These are phyloP conservation scores for Pseudomonodictys pantanalensis DNA, from an alignment of 495 filamentous ascomycete genomes.

Conservation along the genomic window DNA sequence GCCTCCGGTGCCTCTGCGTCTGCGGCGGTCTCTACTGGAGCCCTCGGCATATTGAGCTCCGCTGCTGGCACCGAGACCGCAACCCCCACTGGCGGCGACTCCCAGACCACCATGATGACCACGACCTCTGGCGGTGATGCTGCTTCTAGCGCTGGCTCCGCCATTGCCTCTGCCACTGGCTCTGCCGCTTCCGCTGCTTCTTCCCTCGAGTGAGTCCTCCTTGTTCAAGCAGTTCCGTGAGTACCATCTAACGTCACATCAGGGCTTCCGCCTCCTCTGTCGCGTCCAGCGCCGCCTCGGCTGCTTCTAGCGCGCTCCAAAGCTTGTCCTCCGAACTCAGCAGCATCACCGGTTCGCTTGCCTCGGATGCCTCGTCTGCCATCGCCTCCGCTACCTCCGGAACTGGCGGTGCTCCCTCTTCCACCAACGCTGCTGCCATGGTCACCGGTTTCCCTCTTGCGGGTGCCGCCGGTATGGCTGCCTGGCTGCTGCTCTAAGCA, in stretches of 20 bases:
- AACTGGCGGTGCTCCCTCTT: constrained; percentile 1
- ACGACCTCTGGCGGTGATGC: constrained; percentile 21
- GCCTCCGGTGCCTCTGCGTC: constrained; percentile 22
- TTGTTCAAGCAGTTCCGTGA: background rate
- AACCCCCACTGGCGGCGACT: constrained; percentile 23
- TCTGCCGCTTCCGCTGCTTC: constrained; percentile 32
- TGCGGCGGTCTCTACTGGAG: constrained; percentile 16
- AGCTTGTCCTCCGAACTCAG: background rate
- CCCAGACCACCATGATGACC: constrained; percentile 34
- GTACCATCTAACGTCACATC: constrained; percentile 23
- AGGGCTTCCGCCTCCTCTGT: constrained; percentile 29
- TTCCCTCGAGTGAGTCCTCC: constrained; percentile 15
- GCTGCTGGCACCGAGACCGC: constrained; percentile 24
- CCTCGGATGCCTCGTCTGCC: background rate
- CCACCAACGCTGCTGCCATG: constrained; percentile 29
- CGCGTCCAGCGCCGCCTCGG: constrained; percentile 16
- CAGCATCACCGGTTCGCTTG: background rate
- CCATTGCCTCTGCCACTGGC: constrained; percentile 39
- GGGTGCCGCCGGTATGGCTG: constrained; percentile 36
- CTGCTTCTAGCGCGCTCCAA: constrained; percentile 1
- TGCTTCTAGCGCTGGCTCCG: constrained; percentile 24
- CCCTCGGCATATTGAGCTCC: constrained; percentile 30
- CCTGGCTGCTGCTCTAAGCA: constrained; percentile 35
- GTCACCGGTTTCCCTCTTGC: constrained; percentile 31
- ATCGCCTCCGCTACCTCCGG: background rate